Evolutionary conservation across 495 filamentous ascomycete species (phyloP).

Genomic region (Aspergillus heteromorphus): DNA sequence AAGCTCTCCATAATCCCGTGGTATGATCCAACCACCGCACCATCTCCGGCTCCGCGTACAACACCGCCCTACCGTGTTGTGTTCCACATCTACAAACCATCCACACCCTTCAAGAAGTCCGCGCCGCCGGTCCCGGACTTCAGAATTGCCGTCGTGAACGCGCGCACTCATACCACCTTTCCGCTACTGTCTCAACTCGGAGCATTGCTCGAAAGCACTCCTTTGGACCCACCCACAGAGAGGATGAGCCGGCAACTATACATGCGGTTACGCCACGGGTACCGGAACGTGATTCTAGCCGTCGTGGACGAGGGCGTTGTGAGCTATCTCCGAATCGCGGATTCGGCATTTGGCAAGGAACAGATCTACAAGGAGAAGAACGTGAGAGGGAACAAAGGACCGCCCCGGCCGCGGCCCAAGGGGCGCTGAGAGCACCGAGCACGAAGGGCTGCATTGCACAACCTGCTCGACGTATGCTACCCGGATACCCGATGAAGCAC

Average conservation of each 20-base stretch:
- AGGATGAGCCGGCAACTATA: conserved; percentile 52
- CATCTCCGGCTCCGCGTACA: conserved; percentile 14
- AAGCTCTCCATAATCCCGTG: conserved; percentile 69
- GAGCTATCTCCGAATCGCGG: conserved; percentile 75
- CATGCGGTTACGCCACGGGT: conserved; percentile 73
- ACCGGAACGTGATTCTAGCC: conserved; percentile 77
- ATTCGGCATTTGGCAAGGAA: conserved; percentile 76
- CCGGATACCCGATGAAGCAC: neutral
- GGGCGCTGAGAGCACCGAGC: conserved; percentile 25
- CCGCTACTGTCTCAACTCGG: conserved; percentile 68
- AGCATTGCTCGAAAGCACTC: conserved; percentile 61
- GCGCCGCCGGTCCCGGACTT: conserved; percentile 75
- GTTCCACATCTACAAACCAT: conserved; percentile 76
- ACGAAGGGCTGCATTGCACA: neutral
- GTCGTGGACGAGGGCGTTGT: conserved; percentile 86
- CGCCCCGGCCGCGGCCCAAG: conserved; percentile 28
- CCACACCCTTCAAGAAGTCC: conserved; percentile 65
- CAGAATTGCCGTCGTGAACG: conserved; percentile 71
- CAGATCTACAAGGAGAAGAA: conserved; percentile 46
- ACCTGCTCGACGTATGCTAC: neutral
- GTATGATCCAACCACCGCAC: conserved; percentile 51
- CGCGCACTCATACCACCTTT: conserved; percentile 57
- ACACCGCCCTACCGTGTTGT: conserved; percentile 59
- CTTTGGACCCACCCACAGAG: conserved; percentile 54
- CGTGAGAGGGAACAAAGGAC: conserved; percentile 30